Conservation (phyloP, 2,329 filamentous ascomycete genomes). For the Parafenestella ontariensis region DNA sequence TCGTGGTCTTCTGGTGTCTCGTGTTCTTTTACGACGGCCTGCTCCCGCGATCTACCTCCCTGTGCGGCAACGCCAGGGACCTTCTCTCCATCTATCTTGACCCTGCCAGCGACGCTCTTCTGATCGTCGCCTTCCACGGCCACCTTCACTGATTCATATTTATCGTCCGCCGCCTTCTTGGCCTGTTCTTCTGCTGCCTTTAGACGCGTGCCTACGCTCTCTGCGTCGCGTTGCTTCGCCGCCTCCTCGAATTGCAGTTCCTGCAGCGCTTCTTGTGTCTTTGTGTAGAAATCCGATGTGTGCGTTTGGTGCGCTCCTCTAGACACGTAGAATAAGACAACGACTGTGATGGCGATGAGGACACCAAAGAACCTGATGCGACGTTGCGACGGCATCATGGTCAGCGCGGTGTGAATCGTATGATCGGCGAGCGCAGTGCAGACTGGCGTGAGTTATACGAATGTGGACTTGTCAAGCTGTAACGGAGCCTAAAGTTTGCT, state of each 20-base stretch:
- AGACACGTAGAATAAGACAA: constrained; percentile 77
- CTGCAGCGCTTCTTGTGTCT: constrained; percentile 62
- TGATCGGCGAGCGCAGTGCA: constrained; percentile 3
- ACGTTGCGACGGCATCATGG: constrained; percentile 56
- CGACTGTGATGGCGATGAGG: constrained; percentile 67
- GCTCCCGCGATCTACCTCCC: constrained; percentile 51
- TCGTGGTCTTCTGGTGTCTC: constrained; percentile 67
- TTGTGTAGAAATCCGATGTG: constrained; percentile 64
- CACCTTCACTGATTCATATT: constrained; percentile 59
- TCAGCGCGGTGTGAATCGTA: constrained; percentile 9
- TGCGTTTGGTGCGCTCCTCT: constrained; percentile 62
- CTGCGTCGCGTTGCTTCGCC: constrained; percentile 56
- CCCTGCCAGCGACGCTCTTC: constrained; percentile 62
- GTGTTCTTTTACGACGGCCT: constrained; percentile 50
- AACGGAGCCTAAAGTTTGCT: not conserved
- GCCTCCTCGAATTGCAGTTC: constrained; percentile 47
- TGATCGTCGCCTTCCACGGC: constrained; percentile 49
- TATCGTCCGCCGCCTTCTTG: constrained; percentile 72
- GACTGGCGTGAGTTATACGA: not conserved
- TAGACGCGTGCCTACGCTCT: constrained; percentile 66
- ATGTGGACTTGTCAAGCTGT: not conserved
- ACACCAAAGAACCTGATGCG: constrained; percentile 72
- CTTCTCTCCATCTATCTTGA: constrained; percentile 54
- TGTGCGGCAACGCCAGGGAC: constrained; percentile 53
- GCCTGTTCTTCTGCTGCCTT: constrained; percentile 73